These are phyloP conservation scores for Hibiscus trionum DNA, from an alignment of 345 rosid species.

Conservation along the genomic window DNA sequence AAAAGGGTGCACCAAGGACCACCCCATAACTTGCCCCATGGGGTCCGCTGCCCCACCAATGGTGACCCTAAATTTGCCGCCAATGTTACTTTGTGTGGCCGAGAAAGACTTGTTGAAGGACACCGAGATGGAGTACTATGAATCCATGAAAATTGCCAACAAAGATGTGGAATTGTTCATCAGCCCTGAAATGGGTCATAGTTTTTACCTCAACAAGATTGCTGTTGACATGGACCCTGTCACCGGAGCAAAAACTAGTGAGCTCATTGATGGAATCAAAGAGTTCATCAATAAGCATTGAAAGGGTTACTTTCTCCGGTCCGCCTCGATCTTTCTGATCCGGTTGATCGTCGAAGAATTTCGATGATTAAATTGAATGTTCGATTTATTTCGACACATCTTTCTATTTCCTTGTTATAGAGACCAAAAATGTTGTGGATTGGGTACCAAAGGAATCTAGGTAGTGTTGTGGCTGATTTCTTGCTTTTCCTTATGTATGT, in stretches of 20 bases:
- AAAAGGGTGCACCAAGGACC: conserved; percentile 33
- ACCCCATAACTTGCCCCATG: conserved; percentile 60
- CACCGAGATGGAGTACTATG: conserved; percentile 53
- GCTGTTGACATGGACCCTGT: conserved; percentile 40
- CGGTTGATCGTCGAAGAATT: no score
- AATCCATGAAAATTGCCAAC: conserved; percentile 36
- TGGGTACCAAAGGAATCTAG: no score
- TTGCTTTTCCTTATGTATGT: no score
- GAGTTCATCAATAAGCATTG: not conserved
- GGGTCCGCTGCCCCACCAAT: conserved; percentile 35
- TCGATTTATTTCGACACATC: no score
- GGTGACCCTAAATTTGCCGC: conserved; percentile 35
- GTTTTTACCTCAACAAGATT: conserved; percentile 50
- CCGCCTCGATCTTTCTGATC: no score
- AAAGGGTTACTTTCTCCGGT: no score
- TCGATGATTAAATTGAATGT: no score
- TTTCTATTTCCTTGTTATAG: no score
- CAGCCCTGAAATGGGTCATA: conserved; percentile 48
- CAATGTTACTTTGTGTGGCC: conserved; percentile 43
- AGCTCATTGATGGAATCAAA: conserved; percentile 29
- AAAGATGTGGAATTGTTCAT: conserved; percentile 42
- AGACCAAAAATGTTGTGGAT: no score
- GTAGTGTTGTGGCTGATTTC: no score
- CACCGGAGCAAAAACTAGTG: conserved; percentile 27
- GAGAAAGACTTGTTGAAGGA: conserved; percentile 42